A percentile compares a stretch with the other conserved stretches of the same genome.
Evolutionary conservation across 768 basidiomycete species (phyloP).

Genomic region (Peribolospora kevripleyi): DNA sequence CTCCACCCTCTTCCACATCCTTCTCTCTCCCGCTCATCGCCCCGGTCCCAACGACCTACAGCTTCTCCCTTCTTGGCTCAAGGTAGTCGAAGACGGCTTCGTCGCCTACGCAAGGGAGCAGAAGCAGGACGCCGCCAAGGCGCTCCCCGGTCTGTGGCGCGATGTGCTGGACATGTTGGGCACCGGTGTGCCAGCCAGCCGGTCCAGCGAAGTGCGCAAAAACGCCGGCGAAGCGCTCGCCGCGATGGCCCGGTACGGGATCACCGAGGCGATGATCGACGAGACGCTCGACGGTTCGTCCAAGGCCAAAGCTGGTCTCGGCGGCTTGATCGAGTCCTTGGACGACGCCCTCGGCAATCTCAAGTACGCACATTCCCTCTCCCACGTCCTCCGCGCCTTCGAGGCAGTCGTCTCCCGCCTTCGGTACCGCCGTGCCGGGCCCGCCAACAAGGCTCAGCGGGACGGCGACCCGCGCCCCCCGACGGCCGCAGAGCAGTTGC

Average conservation of each 20-base stretch:
- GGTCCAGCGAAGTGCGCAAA: background rate
- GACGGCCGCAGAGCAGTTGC: constrained; percentile 42
- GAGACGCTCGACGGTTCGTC: constrained; percentile 16
- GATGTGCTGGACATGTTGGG: background rate
- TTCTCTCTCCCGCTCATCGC: constrained; percentile 40
- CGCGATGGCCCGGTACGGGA: constrained; percentile 39
- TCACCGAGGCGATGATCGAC: constrained; percentile 38
- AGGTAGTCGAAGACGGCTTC: constrained; percentile 47
- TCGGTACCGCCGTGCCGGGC: constrained; percentile 26
- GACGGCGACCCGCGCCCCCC: constrained; percentile 16
- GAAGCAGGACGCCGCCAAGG: background rate
- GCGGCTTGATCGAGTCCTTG: constrained; percentile 37
- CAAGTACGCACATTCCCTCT: constrained; percentile 45
- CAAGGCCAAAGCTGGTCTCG: constrained; percentile 28
- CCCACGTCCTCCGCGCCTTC: constrained; percentile 50
- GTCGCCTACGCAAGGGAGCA: constrained; percentile 29
- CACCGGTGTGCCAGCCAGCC: background rate
- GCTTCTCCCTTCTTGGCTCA: constrained; percentile 53
- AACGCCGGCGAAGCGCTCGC: constrained; percentile 27
- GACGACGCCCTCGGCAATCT: constrained; percentile 47
- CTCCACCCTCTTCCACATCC: constrained; percentile 36
- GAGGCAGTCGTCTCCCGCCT: constrained; percentile 44
- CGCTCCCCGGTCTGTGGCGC: background rate
- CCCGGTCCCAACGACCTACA: constrained; percentile 32
- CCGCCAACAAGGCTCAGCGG: constrained; percentile 14